A percentile compares a stretch with the other conserved stretches of the same genome.
Evolutionary conservation across 2,329 filamentous ascomycete genomes (phyloP).

Genomic region (Stachybotrys elegans): DNA sequence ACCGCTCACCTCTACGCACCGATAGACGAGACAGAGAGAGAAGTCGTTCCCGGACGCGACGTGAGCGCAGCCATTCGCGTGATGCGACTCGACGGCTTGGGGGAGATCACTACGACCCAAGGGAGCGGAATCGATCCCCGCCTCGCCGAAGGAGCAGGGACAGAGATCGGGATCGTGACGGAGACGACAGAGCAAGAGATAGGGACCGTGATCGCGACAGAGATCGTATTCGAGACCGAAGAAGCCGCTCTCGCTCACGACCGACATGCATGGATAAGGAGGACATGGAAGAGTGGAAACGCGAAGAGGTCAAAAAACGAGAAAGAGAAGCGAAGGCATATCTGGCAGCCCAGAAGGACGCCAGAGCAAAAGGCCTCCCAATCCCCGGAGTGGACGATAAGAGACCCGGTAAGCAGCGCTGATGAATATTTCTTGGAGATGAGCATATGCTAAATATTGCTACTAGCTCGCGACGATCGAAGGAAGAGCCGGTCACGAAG

Average conservation of each 20-base stretch:
- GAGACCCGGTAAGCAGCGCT: slow-evolving; percentile 35
- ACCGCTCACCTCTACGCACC: slow-evolving; percentile 19
- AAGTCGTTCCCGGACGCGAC: slow-evolving; percentile 24
- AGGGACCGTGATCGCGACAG: slow-evolving; percentile 16
- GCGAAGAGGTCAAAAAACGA: slow-evolving; percentile 56
- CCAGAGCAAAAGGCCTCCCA: slow-evolving; percentile 53
- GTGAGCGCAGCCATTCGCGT: slow-evolving; percentile 24
- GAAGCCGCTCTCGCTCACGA: slow-evolving; percentile 40
- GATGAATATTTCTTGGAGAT: slow-evolving; percentile 34
- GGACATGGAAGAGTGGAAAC: slow-evolving; percentile 53
- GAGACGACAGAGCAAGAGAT: slow-evolving; percentile 14
- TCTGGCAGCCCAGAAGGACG: slow-evolving; percentile 56
- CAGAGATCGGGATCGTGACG: slow-evolving; percentile 17
- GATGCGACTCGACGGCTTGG: slow-evolving; percentile 14
- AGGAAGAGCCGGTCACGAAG: slow-evolving; percentile 30
- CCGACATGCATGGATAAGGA: slow-evolving; percentile 38
- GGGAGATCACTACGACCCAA: slow-evolving; percentile 27
- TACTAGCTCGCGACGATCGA: slow-evolving; percentile 36
- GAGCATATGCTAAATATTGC: slow-evolving; percentile 20
- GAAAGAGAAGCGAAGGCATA: slow-evolving; percentile 62
- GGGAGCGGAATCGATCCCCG: slow-evolving; percentile 18
- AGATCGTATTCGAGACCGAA: slow-evolving; percentile 27
- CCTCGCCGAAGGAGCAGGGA: slow-evolving; percentile 14
- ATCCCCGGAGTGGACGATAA: slow-evolving; percentile 54
- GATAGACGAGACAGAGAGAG: slow-evolving; percentile 23